Evolutionary conservation across 1,284 basidiomycete species (phyloP).

Genomic region (Malassezia slooffiae): DNA sequence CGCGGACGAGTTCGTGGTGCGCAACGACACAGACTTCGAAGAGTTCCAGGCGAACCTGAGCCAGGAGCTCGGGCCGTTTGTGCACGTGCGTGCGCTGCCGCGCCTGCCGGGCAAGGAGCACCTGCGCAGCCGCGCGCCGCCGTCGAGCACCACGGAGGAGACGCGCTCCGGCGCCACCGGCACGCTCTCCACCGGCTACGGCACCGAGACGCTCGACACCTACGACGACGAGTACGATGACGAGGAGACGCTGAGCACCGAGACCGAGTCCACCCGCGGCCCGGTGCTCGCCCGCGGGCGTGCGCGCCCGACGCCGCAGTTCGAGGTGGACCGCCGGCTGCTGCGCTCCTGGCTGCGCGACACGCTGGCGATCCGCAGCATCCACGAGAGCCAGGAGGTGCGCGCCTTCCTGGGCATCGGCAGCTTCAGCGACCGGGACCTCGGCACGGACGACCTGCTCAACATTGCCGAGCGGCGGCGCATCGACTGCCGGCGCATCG

Average conservation of each 20-base stretch:
- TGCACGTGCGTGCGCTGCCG: slow-evolving; percentile 31
- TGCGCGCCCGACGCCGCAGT: slow-evolving; percentile 18
- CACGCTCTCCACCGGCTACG: not conserved
- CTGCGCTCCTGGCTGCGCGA: slow-evolving; percentile 42
- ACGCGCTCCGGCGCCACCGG: not conserved
- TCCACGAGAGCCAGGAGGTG: slow-evolving; percentile 31
- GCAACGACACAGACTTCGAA: slow-evolving; percentile 39
- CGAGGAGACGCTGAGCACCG: not conserved
- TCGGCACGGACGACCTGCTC: slow-evolving; percentile 21
- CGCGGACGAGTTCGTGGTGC: slow-evolving; percentile 31
- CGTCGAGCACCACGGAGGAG: not conserved
- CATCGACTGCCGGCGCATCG: slow-evolving; percentile 29
- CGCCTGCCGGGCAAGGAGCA: slow-evolving; percentile 17
- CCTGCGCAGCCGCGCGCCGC: not conserved
- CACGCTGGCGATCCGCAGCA: slow-evolving; percentile 35
- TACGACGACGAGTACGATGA: not conserved
- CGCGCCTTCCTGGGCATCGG: slow-evolving; percentile 35
- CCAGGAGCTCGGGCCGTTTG: slow-evolving; percentile 28
- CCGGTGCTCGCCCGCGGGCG: slow-evolving; percentile 3
- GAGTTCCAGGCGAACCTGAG: slow-evolving; percentile 30
- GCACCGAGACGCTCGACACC: not conserved
- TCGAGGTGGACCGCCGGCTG: slow-evolving; percentile 33
- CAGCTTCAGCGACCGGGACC: slow-evolving; percentile 26
- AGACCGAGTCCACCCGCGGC: not conserved
- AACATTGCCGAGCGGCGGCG: slow-evolving; percentile 32